phyloP scores from a whole-genome alignment of 805 yeast species.

The Metschnikowia dekortorum region DNA sequence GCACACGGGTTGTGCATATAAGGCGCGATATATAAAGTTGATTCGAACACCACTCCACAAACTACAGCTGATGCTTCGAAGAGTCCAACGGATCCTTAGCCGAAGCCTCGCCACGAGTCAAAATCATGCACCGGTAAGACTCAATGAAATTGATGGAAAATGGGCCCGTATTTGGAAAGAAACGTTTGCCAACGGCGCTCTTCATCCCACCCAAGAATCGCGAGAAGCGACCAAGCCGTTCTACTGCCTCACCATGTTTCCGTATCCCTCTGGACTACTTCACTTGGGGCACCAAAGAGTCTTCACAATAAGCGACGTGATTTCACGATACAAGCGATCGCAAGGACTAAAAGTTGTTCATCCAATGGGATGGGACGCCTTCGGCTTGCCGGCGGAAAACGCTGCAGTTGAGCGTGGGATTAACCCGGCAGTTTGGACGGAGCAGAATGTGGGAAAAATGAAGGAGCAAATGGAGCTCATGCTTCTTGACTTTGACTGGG shows the following conservation, averaged over 20 bases:
- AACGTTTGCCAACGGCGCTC: conserved; percentile 26
- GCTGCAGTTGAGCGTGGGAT: conserved; percentile 88
- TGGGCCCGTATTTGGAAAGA: conserved; percentile 49
- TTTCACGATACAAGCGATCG: conserved; percentile 73
- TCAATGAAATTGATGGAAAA: conserved; percentile 43
- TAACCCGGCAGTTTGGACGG: conserved; percentile 83
- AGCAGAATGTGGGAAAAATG: conserved; percentile 76
- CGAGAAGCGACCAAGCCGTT: conserved; percentile 22
- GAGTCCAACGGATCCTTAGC: neutral
- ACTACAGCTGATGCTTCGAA: conserved; percentile 1
- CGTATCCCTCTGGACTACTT: conserved; percentile 90
- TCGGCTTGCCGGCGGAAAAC: conserved; percentile 97
- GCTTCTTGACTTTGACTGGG: conserved; percentile 93
- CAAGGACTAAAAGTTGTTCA: conserved; percentile 77
- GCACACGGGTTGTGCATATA: conserved; percentile 1
- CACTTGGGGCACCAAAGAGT: conserved; percentile 96
- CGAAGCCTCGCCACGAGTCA: neutral
- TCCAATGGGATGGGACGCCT: conserved; percentile 99
- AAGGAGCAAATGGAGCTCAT: conserved; percentile 71
- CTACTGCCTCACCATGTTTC: conserved; percentile 84
- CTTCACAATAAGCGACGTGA: conserved; percentile 81
- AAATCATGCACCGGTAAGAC: conserved; percentile 2
- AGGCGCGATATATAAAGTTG: neutral
- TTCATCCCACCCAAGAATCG: conserved; percentile 30
- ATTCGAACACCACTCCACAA: neutral